Percentiles rank a stretch among this genome's conserved stretches.
These are phyloP conservation scores for Yamadazyma sp. DNA, from an alignment of 805 yeast species.

Conservation along the genomic window DNA sequence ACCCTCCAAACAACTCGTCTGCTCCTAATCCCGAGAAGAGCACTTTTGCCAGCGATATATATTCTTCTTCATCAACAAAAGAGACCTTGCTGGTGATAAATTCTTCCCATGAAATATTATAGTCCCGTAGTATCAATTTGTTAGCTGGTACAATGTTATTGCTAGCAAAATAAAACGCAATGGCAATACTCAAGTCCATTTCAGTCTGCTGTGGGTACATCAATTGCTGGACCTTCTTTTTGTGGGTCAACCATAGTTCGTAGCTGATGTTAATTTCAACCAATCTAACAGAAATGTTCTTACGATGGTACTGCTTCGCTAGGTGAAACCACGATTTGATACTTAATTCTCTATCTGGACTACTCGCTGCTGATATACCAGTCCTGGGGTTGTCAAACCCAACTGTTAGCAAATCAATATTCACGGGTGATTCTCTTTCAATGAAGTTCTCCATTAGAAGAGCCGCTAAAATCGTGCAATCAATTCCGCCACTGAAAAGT, in stretches of 20 bases:
- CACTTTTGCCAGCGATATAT: constrained; percentile 61
- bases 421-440: constrained; percentile 8
- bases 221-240: constrained; percentile 53
- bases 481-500: constrained; percentile 92
- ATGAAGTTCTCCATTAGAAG: constrained; percentile 32
- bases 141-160: constrained; percentile 37
- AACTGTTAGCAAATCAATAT: constrained; percentile 84
- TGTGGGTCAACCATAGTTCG: constrained; percentile 55
- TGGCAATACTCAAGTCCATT: constrained; percentile 93
- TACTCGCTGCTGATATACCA: constrained; percentile 52
- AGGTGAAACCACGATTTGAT: constrained; percentile 58
- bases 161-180: constrained; percentile 92
- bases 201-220: constrained; percentile 87
- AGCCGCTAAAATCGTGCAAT: constrained; percentile 80
- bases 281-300: constrained; percentile 44
- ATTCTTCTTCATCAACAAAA: constrained; percentile 19
- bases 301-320: constrained; percentile 37
- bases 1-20: constrained; percentile 95
- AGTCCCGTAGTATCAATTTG: constrained; percentile 13
- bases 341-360: constrained; percentile 86
- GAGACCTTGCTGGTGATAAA: constrained; percentile 15
- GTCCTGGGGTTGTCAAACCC: constrained; percentile 91
- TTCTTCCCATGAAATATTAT: constrained; percentile 19
- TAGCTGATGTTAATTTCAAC: constrained; percentile 75
- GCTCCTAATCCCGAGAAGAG: constrained; percentile 94